Conservation (phyloP, 2,329 filamentous ascomycete genomes). For the Huntiella savannae region DNA sequence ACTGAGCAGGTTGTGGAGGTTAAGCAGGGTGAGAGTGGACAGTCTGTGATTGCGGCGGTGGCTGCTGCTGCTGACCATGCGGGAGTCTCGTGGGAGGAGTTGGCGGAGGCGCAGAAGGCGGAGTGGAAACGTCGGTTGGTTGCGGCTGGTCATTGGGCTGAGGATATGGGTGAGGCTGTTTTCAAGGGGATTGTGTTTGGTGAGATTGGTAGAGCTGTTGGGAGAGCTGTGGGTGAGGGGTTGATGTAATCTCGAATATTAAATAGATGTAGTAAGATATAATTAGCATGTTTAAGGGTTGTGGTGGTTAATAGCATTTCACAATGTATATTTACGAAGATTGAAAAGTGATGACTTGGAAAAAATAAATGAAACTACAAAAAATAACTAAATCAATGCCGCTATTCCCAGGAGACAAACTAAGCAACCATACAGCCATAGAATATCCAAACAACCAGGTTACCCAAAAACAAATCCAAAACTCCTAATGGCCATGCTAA, state of each 20-base stretch:
- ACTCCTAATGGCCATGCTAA: no score
- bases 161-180: slow-evolving; percentile 56
- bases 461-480: not conserved
- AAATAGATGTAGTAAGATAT: not conserved
- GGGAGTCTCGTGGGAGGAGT: slow-evolving; percentile 51
- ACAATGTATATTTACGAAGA: not conserved
- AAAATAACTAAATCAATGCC: not conserved
- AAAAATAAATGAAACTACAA: not conserved
- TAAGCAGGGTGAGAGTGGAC: not conserved
- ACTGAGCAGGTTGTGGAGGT: slow-evolving; percentile 2
- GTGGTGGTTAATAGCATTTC: not conserved
- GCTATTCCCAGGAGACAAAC: not conserved
- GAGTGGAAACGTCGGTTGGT: slow-evolving; percentile 51
- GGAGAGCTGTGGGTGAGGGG: slow-evolving; percentile 26
- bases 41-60: slow-evolving; percentile 16
- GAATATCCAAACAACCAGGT: not conserved
- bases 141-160: slow-evolving; percentile 60
- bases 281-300: not conserved
- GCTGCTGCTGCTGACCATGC: slow-evolving; percentile 30
- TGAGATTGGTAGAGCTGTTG: slow-evolving; percentile 45
- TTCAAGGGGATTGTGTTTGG: slow-evolving; percentile 63
- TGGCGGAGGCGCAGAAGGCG: slow-evolving; percentile 40
- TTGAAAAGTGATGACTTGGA: not conserved
- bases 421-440: not conserved
- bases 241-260: not conserved